Evolutionary conservation across 2,329 filamentous ascomycete genomes (phyloP), one percentile per base, ranked within the genome.

Genomic region (Calonectria henricotiae): DNA sequence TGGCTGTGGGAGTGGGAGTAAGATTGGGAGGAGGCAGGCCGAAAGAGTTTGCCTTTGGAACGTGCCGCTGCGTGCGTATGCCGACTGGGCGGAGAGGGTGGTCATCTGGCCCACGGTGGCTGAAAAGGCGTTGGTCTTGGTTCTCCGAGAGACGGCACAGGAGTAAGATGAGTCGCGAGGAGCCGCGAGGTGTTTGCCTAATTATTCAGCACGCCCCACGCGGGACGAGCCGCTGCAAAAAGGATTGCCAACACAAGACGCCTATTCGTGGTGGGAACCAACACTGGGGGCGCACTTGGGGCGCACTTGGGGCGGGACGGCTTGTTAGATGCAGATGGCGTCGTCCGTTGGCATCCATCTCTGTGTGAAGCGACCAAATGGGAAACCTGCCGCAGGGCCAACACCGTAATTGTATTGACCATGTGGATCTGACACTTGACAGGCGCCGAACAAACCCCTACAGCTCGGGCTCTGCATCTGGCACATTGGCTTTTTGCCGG

Each of bases 151-250:
- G 51, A 39, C 13, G 46, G 46, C 43, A 23, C 39, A 61, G 32
- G n/a, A 35, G n/a, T 44, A 37, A 8, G 20, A 20, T 20, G 20
- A 20, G 20, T 20, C 20, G 20, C 20, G 20, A 20, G 20, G 20
- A 20, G 20, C 20, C 27, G 15, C 39, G 17, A 37, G 20, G 47
- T 60, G 65, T 62, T 71, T 73, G 65, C 62, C 51, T 46, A 37
- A 58, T 62, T 54, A 37, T 46, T 46, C 20, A 47, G 44, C 39
- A n/a, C 44, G 47, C 32, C 35, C 23, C 43, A 13, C 30, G 41
- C 66, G 63, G 60, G 51, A 66, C 64, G 67, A 67, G 65, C 70
- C 68, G 68, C 61, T 65, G 61, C 62, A 39, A 65, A 44, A 37
- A 51, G 44, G 64, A 51, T 44, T 66, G 46, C 44, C 25, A 37